Evolutionary conservation across 257 asterid species (phyloP).

Genomic region (Leonotis leonurus): DNA sequence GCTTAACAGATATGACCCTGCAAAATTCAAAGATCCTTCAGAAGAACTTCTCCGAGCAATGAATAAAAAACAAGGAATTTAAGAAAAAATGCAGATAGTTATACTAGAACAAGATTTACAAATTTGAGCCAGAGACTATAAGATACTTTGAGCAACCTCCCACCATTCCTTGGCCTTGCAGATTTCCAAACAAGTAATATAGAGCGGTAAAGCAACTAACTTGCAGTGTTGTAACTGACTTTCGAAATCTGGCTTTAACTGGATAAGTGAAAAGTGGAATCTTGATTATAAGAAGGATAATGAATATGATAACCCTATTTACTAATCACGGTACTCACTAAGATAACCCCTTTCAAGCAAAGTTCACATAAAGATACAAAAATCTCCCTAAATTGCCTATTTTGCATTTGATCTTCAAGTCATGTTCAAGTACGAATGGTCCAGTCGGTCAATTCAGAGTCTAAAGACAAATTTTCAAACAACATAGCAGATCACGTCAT

Average conservation of each 20-base stretch:
- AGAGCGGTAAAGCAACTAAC: neutral
- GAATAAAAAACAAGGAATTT: neutral
- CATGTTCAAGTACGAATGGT: too few relatives aligned
- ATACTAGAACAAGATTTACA: neutral
- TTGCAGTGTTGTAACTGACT: neutral
- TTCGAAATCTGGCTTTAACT: neutral
- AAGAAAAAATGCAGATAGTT: neutral
- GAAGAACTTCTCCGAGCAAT: neutral
- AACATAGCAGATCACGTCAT: slow-evolving; percentile 13
- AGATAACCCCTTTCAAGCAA: neutral
- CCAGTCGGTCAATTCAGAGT: too few relatives aligned
- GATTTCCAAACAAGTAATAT: neutral
- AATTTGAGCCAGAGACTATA: neutral
- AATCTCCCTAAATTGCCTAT: too few relatives aligned
- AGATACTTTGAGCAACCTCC: neutral
- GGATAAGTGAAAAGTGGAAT: neutral
- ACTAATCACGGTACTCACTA: neutral
- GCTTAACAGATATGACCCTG: slow-evolving; percentile 19
- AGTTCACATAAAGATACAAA: neutral
- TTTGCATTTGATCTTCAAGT: too few relatives aligned
- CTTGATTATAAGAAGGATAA: neutral
- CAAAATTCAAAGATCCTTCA: slow-evolving; percentile 17
- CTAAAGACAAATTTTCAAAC: neutral
- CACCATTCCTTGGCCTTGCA: neutral
- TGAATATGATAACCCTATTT: too few relatives aligned